Evolutionary conservation across 139 green algal genomes (phyloP).

Genomic region (Chlorella sp.): DNA sequence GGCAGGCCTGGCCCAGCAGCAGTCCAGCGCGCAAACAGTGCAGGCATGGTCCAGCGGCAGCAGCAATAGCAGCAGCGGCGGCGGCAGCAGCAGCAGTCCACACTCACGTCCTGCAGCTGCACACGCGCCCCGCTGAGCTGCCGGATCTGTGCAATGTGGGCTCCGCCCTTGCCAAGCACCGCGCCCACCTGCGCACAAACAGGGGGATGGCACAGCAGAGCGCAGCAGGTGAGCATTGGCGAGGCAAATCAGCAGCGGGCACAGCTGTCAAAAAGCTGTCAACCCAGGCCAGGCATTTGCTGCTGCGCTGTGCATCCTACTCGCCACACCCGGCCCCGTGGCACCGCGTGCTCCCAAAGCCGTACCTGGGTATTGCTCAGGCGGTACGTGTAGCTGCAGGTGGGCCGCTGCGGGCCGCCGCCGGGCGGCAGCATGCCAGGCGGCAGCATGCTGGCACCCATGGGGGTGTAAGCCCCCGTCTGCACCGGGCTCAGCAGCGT

Average conservation of each 20-base stretch:
- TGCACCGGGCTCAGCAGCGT: neutral
- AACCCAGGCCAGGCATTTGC: too few species aligned
- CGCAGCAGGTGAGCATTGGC: too few species aligned
- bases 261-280: too few species aligned
- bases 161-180: constrained; percentile 52
- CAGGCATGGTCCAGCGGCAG: neutral
- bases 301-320: too few species aligned
- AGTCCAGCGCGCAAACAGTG: neutral
- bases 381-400: constrained; percentile 23
- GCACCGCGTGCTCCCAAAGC: too few species aligned
- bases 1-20: neutral
- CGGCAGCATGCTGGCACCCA: neutral
- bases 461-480: neutral
- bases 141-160: constrained; percentile 46
- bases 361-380: constrained; percentile 34
- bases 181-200: constrained; percentile 39
- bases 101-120: constrained; percentile 33
- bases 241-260: too few species aligned
- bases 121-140: constrained; percentile 41
- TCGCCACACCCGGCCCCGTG: too few species aligned
- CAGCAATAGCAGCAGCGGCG: neutral
- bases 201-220: too few species aligned
- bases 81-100: neutral
- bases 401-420: too few species aligned
- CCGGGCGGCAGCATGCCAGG: neutral